phyloP scores from a whole-genome alignment of 2,329 filamentous ascomycete species.

The Penicillium sp. region DNA sequence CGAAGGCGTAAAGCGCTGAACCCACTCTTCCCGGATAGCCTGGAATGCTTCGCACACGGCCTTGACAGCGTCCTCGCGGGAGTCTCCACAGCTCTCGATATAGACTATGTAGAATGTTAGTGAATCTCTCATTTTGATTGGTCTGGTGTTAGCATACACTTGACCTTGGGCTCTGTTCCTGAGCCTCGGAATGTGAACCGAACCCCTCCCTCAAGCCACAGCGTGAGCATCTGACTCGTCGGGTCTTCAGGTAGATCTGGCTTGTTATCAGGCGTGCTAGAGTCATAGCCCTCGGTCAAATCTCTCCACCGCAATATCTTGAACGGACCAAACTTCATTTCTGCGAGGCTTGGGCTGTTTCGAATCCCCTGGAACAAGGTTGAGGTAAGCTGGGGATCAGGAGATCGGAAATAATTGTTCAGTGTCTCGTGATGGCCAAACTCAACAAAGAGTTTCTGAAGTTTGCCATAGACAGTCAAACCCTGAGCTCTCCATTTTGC shows the following conservation, averaged over 20 bases:
- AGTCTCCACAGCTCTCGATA: constrained; percentile 43
- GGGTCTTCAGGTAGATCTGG: constrained; percentile 59
- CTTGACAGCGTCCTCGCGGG: constrained; percentile 36
- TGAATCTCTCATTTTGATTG: neutral
- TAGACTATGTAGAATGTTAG: constrained; percentile 32
- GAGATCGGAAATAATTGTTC: constrained; percentile 65
- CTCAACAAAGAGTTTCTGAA: constrained; percentile 57
- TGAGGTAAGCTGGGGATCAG: constrained; percentile 54
- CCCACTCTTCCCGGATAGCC: constrained; percentile 42
- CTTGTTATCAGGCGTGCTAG: constrained; percentile 51
- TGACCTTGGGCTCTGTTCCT: constrained; percentile 69
- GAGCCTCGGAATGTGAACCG: constrained; percentile 63
- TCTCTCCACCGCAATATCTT: constrained; percentile 62
- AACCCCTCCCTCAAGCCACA: constrained; percentile 56
- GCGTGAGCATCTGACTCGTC: constrained; percentile 64
- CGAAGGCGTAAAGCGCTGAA: constrained; percentile 38
- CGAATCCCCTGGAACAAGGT: constrained; percentile 59
- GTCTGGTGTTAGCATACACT: constrained; percentile 44
- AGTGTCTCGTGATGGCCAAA: constrained; percentile 64
- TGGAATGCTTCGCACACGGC: constrained; percentile 41
- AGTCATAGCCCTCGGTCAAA: constrained; percentile 62
- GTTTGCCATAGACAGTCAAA: constrained; percentile 58
- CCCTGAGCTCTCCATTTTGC: constrained; percentile 53
- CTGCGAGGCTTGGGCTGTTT: constrained; percentile 43
- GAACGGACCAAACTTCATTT: constrained; percentile 52